Base-by-base conservation (phyloP, 2,329 filamentous ascomycete genomes). In the Venturiaceae sp. region DNA sequence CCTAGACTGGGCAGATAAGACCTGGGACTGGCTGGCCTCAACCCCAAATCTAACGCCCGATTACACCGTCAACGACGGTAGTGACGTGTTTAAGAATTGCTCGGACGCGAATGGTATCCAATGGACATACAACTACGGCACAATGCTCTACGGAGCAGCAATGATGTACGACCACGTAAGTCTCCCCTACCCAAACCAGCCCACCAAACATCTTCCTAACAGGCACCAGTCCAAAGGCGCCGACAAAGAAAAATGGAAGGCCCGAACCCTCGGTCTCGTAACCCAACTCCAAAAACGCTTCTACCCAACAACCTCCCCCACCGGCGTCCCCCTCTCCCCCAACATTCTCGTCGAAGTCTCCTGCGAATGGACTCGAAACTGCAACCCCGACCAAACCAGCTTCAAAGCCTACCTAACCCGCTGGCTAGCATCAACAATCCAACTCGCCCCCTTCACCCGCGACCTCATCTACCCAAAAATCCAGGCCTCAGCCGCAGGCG, bases 341-440 rank as follows among this genome's bases (percentile, higher is more conserved):
- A 74, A 82, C 65, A 72, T 87, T 69, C 83, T 88, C 80, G 83
- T 76, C 66, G 85, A 89, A 70, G 75, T 76, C 47, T 81, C 82
- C n/a, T 89, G 86, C 73, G 86, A 89, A 44, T 33, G 70, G 3
- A 70, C 74, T 60, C 71, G 72, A 56, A 75, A 66, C 0, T 90
- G 86, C 70, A 80, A 83, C 66, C 76, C 72, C 54, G 85, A 88
- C 69, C 83, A 85, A 77, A 80, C 78, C 64, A 83, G 81, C 8
- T 87, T 85, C 78, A 90, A 89, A 72, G 84, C 78, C 46, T 86
- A 84, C 67, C 75, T 87, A 32, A 75, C 83, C 28, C 82, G 84
- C 58, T 86, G 84, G 73, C 80, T 86, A 74, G 85, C 79, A 72
- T 76, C 79, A 50, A 77, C 82, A 3, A 75, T 81, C 34, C 67